Conservation (phyloP, 495 filamentous ascomycete genomes). For the Xanthoparmelia taractica region DNA sequence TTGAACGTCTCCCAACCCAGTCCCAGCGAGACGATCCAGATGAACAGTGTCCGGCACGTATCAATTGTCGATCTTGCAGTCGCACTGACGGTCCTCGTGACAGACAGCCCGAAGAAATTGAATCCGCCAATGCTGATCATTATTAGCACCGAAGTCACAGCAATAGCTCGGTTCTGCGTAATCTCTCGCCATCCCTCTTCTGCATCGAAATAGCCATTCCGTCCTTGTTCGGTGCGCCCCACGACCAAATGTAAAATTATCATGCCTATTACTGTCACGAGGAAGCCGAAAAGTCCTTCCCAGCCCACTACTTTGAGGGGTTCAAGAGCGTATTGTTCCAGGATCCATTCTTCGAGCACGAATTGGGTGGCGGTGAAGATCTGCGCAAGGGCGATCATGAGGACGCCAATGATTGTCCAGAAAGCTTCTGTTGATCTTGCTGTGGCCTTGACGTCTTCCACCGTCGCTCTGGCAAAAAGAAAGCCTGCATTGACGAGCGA, state of each 20-base stretch:
- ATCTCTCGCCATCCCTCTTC: constrained; percentile 77
- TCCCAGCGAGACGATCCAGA: constrained; percentile 90
- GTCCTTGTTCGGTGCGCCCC: constrained; percentile 64
- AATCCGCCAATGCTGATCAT: constrained; percentile 98
- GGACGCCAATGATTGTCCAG: constrained; percentile 68
- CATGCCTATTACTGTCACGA: constrained; percentile 74
- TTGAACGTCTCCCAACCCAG: constrained; percentile 98
- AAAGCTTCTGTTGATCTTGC: constrained; percentile 53
- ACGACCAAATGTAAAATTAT: constrained; percentile 67
- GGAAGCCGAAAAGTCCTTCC: constrained; percentile 90
- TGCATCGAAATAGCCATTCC: constrained; percentile 81
- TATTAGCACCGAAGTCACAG: constrained; percentile 69
- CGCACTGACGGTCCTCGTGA: constrained; percentile 80
- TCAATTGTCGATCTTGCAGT: constrained; percentile 93
- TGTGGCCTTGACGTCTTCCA: constrained; percentile 23
- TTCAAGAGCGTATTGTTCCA: constrained; percentile 82
- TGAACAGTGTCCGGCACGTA: constrained; percentile 94
- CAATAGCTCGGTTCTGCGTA: constrained; percentile 57
- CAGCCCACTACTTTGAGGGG: constrained; percentile 89
- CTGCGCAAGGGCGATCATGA: constrained; percentile 86
- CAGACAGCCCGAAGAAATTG: constrained; percentile 95
- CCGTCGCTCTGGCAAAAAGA: constrained; percentile 24
- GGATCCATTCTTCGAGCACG: constrained; percentile 87
- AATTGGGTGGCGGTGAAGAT: constrained; percentile 96
- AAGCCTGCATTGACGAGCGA: constrained; percentile 26